These are phyloP conservation scores for Murraya koenigii DNA, from an alignment of 345 rosid species.

Conservation along the genomic window DNA sequence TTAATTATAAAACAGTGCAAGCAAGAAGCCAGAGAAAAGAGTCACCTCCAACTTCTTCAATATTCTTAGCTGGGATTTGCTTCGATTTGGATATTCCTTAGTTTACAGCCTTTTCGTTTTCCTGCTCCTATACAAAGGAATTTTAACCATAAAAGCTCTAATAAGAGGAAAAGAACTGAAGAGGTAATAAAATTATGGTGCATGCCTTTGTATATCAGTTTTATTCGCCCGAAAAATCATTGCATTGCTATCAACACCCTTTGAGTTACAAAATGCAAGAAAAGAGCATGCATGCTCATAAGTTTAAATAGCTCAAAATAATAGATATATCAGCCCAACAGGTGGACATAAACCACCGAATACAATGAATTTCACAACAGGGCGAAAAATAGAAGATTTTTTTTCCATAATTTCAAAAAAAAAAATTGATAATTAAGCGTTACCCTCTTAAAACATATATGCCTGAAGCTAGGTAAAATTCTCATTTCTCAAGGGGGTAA, in stretches of 20 bases:
- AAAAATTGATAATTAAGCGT: too few species aligned
- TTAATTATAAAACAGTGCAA: neutral
- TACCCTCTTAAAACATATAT: too few species aligned
- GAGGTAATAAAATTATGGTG: neutral
- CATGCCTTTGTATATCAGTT: constrained; percentile 38
- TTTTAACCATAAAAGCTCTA: neutral
- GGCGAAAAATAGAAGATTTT: neutral
- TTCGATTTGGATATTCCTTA: too few species aligned
- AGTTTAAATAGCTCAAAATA: neutral
- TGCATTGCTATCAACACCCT: constrained; percentile 50
- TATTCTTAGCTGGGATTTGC: constrained; percentile 68
- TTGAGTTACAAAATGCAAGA: constrained; percentile 25
- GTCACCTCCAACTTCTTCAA: constrained; percentile 67
- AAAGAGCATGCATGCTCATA: neutral
- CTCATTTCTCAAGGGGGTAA: too few species aligned
- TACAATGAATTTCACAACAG: neutral
- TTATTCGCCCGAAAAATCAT: constrained; percentile 49
- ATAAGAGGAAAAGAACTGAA: neutral
- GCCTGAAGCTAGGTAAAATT: too few species aligned
- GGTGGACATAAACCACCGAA: neutral
- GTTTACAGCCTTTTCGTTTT: too few species aligned
- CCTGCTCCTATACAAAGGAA: constrained; percentile 16
- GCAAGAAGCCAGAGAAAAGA: neutral
- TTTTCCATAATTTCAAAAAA: neutral
- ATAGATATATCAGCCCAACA: neutral